Evolutionary conservation across 768 basidiomycete genomes (phyloP), one percentile per base, ranked within the genome.

Genomic region (Neoboletus magnificus): DNA sequence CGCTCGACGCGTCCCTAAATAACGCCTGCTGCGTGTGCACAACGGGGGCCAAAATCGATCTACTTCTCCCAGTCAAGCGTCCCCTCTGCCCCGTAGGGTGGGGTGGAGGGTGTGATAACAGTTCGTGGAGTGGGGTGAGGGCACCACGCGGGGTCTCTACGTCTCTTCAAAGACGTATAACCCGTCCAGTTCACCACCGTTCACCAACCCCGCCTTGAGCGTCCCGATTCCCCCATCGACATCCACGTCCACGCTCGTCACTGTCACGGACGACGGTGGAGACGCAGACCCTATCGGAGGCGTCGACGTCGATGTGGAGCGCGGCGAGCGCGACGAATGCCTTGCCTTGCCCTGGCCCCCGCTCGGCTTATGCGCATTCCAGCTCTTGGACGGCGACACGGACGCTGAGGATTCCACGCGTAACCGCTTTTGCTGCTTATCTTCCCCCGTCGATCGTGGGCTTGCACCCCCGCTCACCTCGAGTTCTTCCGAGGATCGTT

Each of bases 401-500:
- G 55, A 23, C 13, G 22, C 35, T 3, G 48, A 53, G 5, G 62
- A 55, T 11, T 70, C 69, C 5, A 71, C 56, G 9, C 69, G 70
- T 40, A 71, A 42, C 4, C 69, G 69, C 46, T 70, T 70, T 53
- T 69, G 68, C 18, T 60, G 64, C 40, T 64, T 59, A 16, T 66
- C 63, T 3, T 62, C 54, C 8, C 60, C 51, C 0, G 59, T 37
- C 2, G 59, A 58, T 29, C 56, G 63, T 3, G 58, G 46, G 15
- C 52, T 60, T 4, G 36, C 42, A 16, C 56, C 45, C 3, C 55
- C 58, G 32, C 48, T 45, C 27, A 61, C 43, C 0, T 78, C 76
- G 22, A 81, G 68, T 59, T 82, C 81, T 57, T 81, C 80, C 32
- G 80, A 82, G 35, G 77, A 75, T 22, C 81, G 75, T 57, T 82